These are phyloP conservation scores for Hypoxylon sp. DNA, from an alignment of 2,329 filamentous ascomycete genomes.

Conservation along the genomic window DNA sequence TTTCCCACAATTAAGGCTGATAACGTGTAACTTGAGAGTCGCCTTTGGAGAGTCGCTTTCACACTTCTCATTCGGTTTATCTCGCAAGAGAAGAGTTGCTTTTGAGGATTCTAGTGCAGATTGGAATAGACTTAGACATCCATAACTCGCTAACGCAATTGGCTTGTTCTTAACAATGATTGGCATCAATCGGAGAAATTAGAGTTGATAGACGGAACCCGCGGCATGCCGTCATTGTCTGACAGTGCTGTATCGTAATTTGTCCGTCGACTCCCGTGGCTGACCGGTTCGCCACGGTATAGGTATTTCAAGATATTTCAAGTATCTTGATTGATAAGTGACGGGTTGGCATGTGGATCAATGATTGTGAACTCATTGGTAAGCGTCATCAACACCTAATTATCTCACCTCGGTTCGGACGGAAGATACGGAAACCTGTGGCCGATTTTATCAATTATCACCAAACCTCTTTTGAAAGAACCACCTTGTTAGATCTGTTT, in stretches of 20 bases:
- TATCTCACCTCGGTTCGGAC: slow-evolving; percentile 15
- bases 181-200: slow-evolving; percentile 1
- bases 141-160: slow-evolving; percentile 4
- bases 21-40: not conserved
- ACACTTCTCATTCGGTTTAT: not conserved
- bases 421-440: slow-evolving; percentile 9
- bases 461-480: slow-evolving; percentile 8
- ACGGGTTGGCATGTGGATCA: not conserved
- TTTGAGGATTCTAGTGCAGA: too few relatives aligned
- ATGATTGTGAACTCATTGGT: not conserved
- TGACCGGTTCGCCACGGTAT: not conserved
- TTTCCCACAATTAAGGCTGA: slow-evolving; percentile 32
- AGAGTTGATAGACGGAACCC: slow-evolving; percentile 8
- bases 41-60: not conserved
- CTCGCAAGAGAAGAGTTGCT: too few relatives aligned
- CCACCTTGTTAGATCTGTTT: slow-evolving; percentile 2
- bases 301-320: not conserved
- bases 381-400: slow-evolving; percentile 3
- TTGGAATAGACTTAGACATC: not conserved
- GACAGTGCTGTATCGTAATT: slow-evolving; percentile 5
- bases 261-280: not conserved
- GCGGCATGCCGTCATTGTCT: slow-evolving; percentile 35
- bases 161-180: slow-evolving; percentile 1
- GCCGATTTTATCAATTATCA: slow-evolving; percentile 6
- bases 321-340: not conserved